Evolutionary conservation across 2,329 filamentous ascomycete genomes (phyloP), one percentile per base, ranked within the genome.

Genomic region (Escovopsis weberi): DNA sequence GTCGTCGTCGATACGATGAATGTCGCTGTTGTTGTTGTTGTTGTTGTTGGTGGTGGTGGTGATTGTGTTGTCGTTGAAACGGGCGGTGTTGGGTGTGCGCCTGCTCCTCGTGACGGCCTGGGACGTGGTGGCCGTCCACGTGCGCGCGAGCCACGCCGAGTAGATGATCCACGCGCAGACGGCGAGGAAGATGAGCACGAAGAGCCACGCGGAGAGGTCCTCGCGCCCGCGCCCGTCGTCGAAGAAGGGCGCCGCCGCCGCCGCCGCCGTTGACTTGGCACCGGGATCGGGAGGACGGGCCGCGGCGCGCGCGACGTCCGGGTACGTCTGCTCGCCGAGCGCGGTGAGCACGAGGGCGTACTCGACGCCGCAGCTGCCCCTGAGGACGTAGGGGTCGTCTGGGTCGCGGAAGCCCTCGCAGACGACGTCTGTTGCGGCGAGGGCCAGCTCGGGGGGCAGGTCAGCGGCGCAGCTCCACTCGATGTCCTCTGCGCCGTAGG

Each of bases 361-460:
- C 63, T 94, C 85, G 23, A 94, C 88, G 12, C 83, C 91, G 62
- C 89, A 96, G 59, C 84, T 91, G 19, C 91, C 91, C 55, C 84
- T 87, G 42, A 96, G 65, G n/a, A 96, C 74, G 59, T 86, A 93
- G 0, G 78, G 77, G 59, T 96, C 91, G 38, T 89, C 76, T 1
- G 80, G 63, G 12, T 67, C 70, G 45, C 74, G 67, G 63, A 94
- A 96, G 10, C 91, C 89, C 57, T 98, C 89, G 61, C 91, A 98
- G 10, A 87, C 69, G 43, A 96, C 89, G 48, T 96, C 88, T 10
- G 89, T 95, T 47, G 75, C 73, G 44, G 85, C 88, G 26, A 96
- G 75, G 61, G 74, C 74, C 48, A 82, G 69, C 54, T 79, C 73
- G 19, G 69, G 64, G 0, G 78, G 78, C 12, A 82, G 59, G 2